A percentile compares a stretch with the other conserved stretches of the same genome.
Conservation (phyloP, 768 basidiomycete genomes). For the Rhodotorula sphaerocarpa region DNA sequence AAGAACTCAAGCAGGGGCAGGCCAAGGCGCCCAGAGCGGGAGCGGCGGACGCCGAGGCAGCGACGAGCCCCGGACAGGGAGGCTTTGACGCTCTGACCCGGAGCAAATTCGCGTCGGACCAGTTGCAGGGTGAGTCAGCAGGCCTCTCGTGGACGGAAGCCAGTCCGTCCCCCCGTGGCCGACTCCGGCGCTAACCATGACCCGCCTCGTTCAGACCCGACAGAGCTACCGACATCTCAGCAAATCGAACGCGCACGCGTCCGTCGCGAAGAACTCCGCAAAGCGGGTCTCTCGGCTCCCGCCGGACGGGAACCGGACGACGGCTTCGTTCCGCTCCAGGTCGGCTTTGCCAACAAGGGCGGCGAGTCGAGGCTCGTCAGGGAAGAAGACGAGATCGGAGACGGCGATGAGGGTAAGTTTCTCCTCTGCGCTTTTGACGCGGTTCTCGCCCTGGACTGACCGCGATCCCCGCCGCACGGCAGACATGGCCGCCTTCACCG, state of each 20-base stretch:
- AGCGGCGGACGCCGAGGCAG: conserved; percentile 5
- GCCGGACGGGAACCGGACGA: conserved; percentile 20
- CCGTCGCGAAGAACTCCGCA: conserved; percentile 42
- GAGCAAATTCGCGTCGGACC: conserved; percentile 40
- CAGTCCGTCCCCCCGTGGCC: too few relatives aligned
- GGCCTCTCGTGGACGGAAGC: background rate
- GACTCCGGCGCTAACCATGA: too few relatives aligned
- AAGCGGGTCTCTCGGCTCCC: conserved; percentile 22
- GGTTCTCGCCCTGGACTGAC: too few relatives aligned
- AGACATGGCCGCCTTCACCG: conserved; percentile 32
- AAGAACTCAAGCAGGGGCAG: conserved; percentile 43
- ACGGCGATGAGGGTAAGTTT: conserved; percentile 30
- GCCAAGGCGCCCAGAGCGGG: conserved; percentile 31
- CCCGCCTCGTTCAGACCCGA: conserved; percentile 15
- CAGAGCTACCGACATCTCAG: conserved; percentile 43
- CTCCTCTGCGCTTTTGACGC: background rate
- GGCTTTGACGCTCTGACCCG: conserved; percentile 37
- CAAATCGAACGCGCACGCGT: conserved; percentile 44
- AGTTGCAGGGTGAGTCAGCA: conserved; percentile 8
- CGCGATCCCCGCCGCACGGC: conserved; percentile 2
- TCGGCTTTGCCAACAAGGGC: conserved; percentile 42
- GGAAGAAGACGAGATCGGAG: conserved; percentile 47
- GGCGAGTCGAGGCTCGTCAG: conserved; percentile 46
- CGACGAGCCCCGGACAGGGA: background rate
- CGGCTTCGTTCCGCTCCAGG: conserved; percentile 45